These are phyloP conservation scores for Trichoderma cornu-damae DNA, from an alignment of 2,329 filamentous ascomycete species.

Conservation along the genomic window DNA sequence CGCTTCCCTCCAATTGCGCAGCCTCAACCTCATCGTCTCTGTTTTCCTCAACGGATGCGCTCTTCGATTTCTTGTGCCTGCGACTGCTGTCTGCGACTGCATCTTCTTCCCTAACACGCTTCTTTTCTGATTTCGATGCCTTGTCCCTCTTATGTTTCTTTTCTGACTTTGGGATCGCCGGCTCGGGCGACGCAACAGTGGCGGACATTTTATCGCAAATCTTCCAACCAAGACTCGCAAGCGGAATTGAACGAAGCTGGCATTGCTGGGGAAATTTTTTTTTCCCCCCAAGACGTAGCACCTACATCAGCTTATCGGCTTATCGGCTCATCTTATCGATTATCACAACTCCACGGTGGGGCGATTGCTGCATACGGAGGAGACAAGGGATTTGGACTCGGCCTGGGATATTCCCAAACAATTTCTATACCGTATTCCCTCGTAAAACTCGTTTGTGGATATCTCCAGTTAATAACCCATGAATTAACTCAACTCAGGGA, in stretches of 20 bases:
- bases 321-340: conserved; percentile 19
- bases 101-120: conserved; percentile 43
- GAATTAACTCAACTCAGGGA: no score
- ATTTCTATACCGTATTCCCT: neutral
- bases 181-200: conserved; percentile 31
- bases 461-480: no score
- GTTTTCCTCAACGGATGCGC: conserved; percentile 35
- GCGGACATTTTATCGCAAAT: conserved; percentile 15
- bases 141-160: conserved; percentile 39
- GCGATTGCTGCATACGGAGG: neutral
- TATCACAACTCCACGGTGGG: conserved; percentile 10
- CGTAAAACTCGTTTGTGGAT: no score
- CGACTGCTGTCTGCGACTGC: conserved; percentile 36
- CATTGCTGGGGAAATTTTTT: conserved; percentile 17
- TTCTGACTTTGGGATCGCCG: conserved; percentile 31
- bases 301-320: no score
- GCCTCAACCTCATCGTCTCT: conserved; percentile 19
- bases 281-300: neutral
- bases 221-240: neutral
- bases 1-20: conserved; percentile 24
- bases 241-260: conserved; percentile 3
- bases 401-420: neutral
- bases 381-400: neutral
- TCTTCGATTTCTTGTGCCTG: conserved; percentile 49
- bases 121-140: conserved; percentile 37